Evolutionary conservation across 768 basidiomycete genomes (phyloP).

Genomic region (Leucosporidium yakuticum): DNA sequence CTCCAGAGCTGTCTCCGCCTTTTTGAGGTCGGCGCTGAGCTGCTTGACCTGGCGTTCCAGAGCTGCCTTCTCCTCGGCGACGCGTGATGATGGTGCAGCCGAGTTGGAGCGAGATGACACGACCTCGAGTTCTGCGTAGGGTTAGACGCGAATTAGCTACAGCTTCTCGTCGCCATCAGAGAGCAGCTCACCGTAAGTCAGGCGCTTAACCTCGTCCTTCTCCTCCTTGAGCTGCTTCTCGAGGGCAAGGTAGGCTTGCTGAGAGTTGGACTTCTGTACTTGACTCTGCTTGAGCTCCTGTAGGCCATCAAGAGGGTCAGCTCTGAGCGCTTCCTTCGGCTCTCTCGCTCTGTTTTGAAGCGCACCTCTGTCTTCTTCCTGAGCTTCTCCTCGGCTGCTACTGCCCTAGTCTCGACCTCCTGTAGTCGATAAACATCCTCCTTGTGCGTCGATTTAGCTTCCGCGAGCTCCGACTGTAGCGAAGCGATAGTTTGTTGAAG

Average conservation of each 20-base stretch:
- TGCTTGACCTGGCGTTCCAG: constrained; percentile 20
- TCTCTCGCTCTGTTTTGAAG: constrained; percentile 11
- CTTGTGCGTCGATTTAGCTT: too few relatives aligned
- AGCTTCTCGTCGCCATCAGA: too few relatives aligned
- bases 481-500: too few relatives aligned
- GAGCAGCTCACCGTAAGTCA: constrained; percentile 14
- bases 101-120: constrained; percentile 3
- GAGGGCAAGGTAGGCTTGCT: too few relatives aligned
- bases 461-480: too few relatives aligned
- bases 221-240: too few relatives aligned
- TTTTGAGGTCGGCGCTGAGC: constrained; percentile 16
- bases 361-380: constrained; percentile 13
- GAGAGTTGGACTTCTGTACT: too few relatives aligned
- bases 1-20: constrained; percentile 5
- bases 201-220: background rate
- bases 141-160: too few relatives aligned
- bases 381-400: constrained; percentile 12
- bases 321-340: too few relatives aligned
- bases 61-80: constrained; percentile 17
- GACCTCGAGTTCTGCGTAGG: constrained; percentile 13
- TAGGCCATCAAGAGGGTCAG: background rate
- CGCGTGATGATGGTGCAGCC: background rate
- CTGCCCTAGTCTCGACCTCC: constrained; percentile 2
- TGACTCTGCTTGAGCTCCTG: constrained; percentile 11
- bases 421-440: constrained; percentile 5